A percentile compares a stretch with the other conserved stretches of the same genome.
phyloP scores from a whole-genome alignment of 1,284 basidiomycete genomes.

The Coniferiporia weirii region DNA sequence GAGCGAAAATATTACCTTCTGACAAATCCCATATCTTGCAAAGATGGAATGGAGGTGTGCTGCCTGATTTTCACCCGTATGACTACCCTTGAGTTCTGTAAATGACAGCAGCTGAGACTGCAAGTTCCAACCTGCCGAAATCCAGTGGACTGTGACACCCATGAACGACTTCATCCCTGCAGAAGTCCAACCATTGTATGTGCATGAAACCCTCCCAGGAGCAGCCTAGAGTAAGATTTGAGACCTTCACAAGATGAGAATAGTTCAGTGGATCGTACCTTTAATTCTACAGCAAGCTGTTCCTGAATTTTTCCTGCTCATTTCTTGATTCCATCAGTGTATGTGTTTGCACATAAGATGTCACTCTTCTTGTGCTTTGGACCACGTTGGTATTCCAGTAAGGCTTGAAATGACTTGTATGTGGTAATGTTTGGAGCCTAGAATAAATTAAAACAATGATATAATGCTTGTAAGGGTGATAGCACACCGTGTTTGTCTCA shows the following conservation, averaged over 20 bases:
- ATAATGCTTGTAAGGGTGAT: too few species aligned
- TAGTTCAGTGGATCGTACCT: too few species aligned
- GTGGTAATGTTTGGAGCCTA: neutral
- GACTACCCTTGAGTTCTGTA: conserved; percentile 6
- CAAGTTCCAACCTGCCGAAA: conserved; percentile 3
- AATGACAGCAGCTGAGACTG: conserved; percentile 3
- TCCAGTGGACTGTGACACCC: conserved; percentile 10
- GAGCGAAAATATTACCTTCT: too few species aligned
- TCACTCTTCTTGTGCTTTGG: neutral
- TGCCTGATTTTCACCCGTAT: conserved; percentile 12
- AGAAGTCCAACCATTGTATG: conserved; percentile 17
- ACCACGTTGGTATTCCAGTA: neutral
- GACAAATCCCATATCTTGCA: neutral
- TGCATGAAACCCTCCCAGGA: conserved; percentile 5
- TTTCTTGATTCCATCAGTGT: neutral
- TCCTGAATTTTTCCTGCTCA: neutral
- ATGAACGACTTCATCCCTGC: conserved; percentile 11
- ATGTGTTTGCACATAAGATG: neutral
- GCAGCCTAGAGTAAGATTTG: neutral
- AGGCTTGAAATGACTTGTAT: neutral
- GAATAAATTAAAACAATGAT: too few species aligned
- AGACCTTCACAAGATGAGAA: too few species aligned
- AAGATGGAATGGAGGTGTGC: neutral
- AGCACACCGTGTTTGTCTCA: neutral
- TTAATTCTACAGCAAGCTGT: neutral